Percentiles rank a stretch among this genome's conserved stretches.
Evolutionary conservation across 2,329 filamentous ascomycete genomes (phyloP).

Genomic region (Diaporthe humulicola): DNA sequence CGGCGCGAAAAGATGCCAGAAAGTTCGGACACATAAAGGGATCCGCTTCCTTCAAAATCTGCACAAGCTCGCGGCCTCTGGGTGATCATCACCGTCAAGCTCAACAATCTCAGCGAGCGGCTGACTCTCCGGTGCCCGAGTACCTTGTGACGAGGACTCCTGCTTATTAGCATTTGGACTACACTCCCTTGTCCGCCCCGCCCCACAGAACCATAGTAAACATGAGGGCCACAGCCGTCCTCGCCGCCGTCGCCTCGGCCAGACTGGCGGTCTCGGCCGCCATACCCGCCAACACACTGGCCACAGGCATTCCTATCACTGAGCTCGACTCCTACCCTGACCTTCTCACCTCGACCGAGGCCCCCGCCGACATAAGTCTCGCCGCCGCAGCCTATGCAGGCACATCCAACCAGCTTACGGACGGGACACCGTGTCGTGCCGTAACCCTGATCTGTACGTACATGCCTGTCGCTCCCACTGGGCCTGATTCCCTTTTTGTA

Average conservation of each 20-base stretch:
- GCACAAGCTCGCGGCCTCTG: neutral
- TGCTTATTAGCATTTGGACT: neutral
- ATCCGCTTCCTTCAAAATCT: neutral
- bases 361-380: neutral
- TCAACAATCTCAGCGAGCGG: neutral
- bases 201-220: neutral
- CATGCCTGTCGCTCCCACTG: neutral
- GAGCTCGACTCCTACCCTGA: slow-evolving; percentile 18
- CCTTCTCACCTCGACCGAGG: neutral
- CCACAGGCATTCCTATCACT: neutral
- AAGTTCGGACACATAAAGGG: slow-evolving; percentile 1
- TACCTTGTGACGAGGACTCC: neutral
- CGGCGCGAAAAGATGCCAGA: neutral
- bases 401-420: slow-evolving; percentile 35
- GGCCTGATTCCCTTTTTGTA: too few relatives aligned
- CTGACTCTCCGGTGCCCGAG: neutral
- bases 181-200: neutral
- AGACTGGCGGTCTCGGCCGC: neutral
- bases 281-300: neutral
- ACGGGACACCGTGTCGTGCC: slow-evolving; percentile 38
- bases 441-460: slow-evolving; percentile 36
- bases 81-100: neutral
- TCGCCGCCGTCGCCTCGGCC: slow-evolving; percentile 13
- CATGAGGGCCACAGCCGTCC: slow-evolving; percentile 14
- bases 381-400: slow-evolving; percentile 17